Percentiles rank a stretch among this genome's conserved stretches.
Evolutionary conservation across 805 yeast genomes (phyloP).

Genomic region (Lachancea nothofagi): DNA sequence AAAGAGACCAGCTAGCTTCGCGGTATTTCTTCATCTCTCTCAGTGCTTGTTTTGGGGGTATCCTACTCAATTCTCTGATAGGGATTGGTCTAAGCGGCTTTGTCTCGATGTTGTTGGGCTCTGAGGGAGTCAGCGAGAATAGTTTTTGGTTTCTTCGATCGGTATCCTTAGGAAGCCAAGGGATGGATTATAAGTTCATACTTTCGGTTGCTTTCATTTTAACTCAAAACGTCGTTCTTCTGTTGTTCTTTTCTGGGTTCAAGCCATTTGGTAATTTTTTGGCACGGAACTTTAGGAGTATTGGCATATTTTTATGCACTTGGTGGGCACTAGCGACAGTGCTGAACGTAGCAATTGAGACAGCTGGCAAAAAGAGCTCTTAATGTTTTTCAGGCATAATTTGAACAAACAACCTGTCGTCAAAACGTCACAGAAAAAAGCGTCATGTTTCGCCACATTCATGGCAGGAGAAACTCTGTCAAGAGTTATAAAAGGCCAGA

Average conservation of each 20-base stretch:
- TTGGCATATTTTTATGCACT: slow-evolving; percentile 11
- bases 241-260: slow-evolving; percentile 17
- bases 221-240: slow-evolving; percentile 19
- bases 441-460: not conserved
- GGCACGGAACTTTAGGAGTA: slow-evolving; percentile 1
- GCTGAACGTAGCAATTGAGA: slow-evolving; percentile 7
- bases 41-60: slow-evolving; percentile 93
- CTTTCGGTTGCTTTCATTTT: slow-evolving; percentile 24
- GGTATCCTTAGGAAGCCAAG: slow-evolving; percentile 16
- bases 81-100: slow-evolving; percentile 81
- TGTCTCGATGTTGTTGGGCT: slow-evolving; percentile 31
- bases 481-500: not conserved
- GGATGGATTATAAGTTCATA: slow-evolving; percentile 20
- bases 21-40: slow-evolving; percentile 88
- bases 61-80: slow-evolving; percentile 67
- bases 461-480: not conserved
- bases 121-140: slow-evolving; percentile 8
- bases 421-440: not conserved
- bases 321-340: slow-evolving; percentile 11
- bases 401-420: not conserved
- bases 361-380: not conserved
- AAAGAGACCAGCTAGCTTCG: slow-evolving; percentile 26
- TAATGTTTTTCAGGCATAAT: not conserved
- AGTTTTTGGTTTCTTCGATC: slow-evolving; percentile 25
- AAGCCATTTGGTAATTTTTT: not conserved